Evolutionary conservation across 2,329 filamentous ascomycete genomes (phyloP), one percentile per base, ranked within the genome.

Genomic region (Aspergillus sp.): DNA sequence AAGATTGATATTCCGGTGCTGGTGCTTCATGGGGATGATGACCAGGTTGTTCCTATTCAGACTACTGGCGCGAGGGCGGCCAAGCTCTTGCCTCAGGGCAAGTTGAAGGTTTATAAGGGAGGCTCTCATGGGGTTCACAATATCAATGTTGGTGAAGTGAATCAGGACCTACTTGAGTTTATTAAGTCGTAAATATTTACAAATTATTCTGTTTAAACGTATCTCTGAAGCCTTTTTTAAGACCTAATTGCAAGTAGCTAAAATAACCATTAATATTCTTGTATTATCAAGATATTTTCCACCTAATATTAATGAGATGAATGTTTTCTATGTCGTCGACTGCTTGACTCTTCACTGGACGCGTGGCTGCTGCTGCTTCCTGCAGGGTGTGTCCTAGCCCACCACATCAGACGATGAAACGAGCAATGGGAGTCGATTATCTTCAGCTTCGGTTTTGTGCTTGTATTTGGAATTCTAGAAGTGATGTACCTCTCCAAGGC

Each of bases 21-120:
- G 44, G 56, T 77, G 39, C 62, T 78, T 3, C 76, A 78, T 64
- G 76, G 76, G 0, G 68, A 73, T 39, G 75, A 76, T 62, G 76
- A 78, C 57, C 75, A 77, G 59, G 61, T 78, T 32, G 74, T 77
- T 32, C 76, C 75, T 15, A 68, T 77, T 53, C 55, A 65, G 32
- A 66, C 63, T 12, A 54, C 69, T 43, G 74, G 68, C 2, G 15
- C 60, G 4, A 70, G 69, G 57, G 64, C 69, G 4, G 62, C 71
- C 8, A 73, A 74, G 62, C 62, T 78, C 39, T 54, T 76, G 55
- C 69, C 70, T 32, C 65, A 75, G 41, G 73, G 71, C 1, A 74
- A 59, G 41, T 60, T 78, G 20, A 78, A 77, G 66, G 67, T 75
- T n/a, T 78, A 77, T 53, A 60, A 61, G 0, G 76, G 74, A 1